A percentile compares a stretch with the other conserved stretches of the same genome.
These are phyloP conservation scores for Madurella mycetomatis DNA, from an alignment of 2,329 filamentous ascomycete genomes.

Conservation along the genomic window DNA sequence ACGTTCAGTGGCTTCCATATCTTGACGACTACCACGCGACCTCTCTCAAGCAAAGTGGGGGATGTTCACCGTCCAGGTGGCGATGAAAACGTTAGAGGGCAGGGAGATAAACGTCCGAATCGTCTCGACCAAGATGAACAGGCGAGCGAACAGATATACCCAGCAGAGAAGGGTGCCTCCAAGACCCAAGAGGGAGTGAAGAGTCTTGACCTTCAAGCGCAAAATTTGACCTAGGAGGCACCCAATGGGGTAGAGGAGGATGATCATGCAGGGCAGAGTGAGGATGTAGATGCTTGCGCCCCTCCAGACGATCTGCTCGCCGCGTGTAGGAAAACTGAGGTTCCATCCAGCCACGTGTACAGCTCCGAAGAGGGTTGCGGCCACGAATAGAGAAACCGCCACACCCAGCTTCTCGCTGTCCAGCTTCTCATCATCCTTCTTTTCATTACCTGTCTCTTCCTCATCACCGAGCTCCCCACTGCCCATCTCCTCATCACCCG, in stretches of 20 bases:
- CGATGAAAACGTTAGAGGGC: not conserved
- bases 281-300: not conserved
- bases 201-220: too few species aligned
- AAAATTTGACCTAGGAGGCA: not conserved
- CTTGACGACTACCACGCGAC: too few species aligned
- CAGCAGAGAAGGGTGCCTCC: not conserved
- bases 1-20: too few species aligned
- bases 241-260: not conserved
- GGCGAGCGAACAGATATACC: not conserved
- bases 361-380: not conserved
- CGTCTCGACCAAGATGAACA: not conserved
- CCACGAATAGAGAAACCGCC: not conserved
- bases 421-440: not conserved
- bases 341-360: constrained; percentile 6
- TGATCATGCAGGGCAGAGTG: too few species aligned
- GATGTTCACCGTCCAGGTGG: not conserved
- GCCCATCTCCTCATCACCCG: too few species aligned
- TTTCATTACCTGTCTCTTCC: not conserved
- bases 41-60: not conserved
- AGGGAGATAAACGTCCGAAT: too few species aligned
- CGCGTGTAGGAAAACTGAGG: not conserved
- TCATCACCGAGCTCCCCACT: too few species aligned
- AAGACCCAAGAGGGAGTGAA: too few species aligned
- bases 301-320: constrained; percentile 3
- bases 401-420: not conserved